Conservation (phyloP, 306 rosid genomes). For the Cucurbita pepo region DNA sequence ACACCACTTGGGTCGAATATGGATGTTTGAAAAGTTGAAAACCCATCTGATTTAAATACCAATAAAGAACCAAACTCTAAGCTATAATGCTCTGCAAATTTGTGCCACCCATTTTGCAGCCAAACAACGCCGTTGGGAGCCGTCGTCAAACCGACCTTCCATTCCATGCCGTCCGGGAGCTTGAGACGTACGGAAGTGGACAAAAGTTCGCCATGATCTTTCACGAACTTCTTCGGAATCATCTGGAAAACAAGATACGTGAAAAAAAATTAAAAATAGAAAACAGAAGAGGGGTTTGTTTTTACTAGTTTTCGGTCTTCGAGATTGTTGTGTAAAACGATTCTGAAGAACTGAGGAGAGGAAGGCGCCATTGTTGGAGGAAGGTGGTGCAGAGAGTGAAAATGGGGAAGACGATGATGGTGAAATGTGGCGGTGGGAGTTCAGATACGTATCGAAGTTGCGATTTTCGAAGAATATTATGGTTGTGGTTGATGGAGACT, state of each 20-base stretch:
- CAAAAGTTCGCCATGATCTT: not conserved
- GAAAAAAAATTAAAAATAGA: not conserved
- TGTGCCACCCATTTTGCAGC: not conserved
- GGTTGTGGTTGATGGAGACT: too few species aligned
- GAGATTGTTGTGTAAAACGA: not conserved
- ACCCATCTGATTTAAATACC: not conserved
- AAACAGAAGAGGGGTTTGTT: not conserved
- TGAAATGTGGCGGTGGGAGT: too few species aligned
- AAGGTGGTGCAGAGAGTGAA: too few species aligned
- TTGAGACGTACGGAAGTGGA: not conserved
- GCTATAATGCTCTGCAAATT: not conserved
- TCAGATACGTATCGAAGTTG: too few species aligned
- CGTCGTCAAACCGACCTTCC: not conserved
- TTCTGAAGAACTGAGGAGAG: not conserved
- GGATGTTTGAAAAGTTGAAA: not conserved
- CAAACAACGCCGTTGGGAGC: not conserved
- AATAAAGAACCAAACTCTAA: not conserved
- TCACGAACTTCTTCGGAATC: not conserved
- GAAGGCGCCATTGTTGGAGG: not conserved
- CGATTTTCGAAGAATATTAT: too few species aligned
- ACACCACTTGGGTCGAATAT: not conserved
- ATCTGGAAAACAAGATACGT: not conserved
- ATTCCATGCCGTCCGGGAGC: slow-evolving; percentile 3
- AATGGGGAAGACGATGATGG: too few species aligned
- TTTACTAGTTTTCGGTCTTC: not conserved